Percentiles rank a stretch among this genome's conserved stretches.
phyloP scores from a whole-genome alignment of 1,139 yeast genomes.

The Pichia sorboxylosa region DNA sequence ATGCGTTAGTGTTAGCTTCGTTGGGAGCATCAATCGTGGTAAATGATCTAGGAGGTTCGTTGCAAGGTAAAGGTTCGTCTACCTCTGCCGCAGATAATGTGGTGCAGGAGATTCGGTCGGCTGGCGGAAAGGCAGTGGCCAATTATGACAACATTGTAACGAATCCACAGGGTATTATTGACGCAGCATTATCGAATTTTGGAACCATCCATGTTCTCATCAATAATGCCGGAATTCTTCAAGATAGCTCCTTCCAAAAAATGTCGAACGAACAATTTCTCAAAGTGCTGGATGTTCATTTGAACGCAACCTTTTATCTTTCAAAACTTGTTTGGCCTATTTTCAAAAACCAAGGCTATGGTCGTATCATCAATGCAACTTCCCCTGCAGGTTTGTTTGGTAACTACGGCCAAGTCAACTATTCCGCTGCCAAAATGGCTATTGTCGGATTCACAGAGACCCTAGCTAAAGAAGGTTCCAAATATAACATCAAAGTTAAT shows the following conservation, averaged over 20 bases:
- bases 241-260: slow-evolving; percentile 67
- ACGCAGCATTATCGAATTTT: slow-evolving; percentile 75
- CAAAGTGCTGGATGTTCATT: slow-evolving; percentile 75
- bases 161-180: slow-evolving; percentile 71
- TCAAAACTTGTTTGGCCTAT: slow-evolving; percentile 91
- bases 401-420: slow-evolving; percentile 93
- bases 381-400: slow-evolving; percentile 97
- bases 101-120: slow-evolving; percentile 65
- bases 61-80: slow-evolving; percentile 52
- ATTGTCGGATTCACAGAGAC: slow-evolving; percentile 89
- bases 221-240: slow-evolving; percentile 90
- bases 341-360: slow-evolving; percentile 73
- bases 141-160: slow-evolving; percentile 86
- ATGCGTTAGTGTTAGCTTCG: slow-evolving; percentile 77
- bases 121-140: slow-evolving; percentile 85
- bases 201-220: slow-evolving; percentile 85
- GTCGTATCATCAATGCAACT: slow-evolving; percentile 82
- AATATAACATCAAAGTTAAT: slow-evolving; percentile 73
- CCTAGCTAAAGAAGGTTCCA: slow-evolving; percentile 85
- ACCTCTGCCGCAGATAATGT: slow-evolving; percentile 77
- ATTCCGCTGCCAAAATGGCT: slow-evolving; percentile 88
- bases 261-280: slow-evolving; percentile 75
- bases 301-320: slow-evolving; percentile 78
- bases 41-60: slow-evolving; percentile 83
- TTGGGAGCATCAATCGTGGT: slow-evolving; percentile 91